Percentiles rank a stretch among this genome's conserved stretches.
phyloP scores from a whole-genome alignment of 2,329 filamentous ascomycete species.

The Aspergillus pseudoviridinutans region DNA sequence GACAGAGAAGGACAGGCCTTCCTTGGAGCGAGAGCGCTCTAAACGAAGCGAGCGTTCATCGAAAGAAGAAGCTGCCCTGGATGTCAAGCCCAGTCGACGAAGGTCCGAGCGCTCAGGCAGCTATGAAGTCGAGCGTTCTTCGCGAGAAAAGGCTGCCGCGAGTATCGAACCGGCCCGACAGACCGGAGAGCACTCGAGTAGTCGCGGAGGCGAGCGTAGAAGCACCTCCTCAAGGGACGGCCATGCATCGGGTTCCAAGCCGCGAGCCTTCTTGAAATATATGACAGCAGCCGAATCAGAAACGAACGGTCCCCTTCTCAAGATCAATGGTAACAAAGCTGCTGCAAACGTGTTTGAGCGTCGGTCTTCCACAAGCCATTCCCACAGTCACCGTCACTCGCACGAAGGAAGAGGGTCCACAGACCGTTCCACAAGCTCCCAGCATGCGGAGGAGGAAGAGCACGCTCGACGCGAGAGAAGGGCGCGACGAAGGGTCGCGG shows the following conservation, averaged over 20 bases:
- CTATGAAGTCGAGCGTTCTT: background rate
- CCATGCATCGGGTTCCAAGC: conserved; percentile 16
- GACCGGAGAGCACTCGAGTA: conserved; percentile 22
- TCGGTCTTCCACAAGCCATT: conserved; percentile 28
- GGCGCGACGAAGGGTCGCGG: conserved; percentile 17
- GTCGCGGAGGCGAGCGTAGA: conserved; percentile 19
- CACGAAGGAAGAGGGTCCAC: conserved; percentile 22
- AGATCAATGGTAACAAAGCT: conserved; percentile 33
- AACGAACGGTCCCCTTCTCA: conserved; percentile 36
- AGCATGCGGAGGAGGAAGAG: conserved; percentile 28
- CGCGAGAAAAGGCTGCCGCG: conserved; percentile 5
- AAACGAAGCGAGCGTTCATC: conserved; percentile 17
- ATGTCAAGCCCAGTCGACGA: conserved; percentile 13
- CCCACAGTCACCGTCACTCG: conserved; percentile 24
- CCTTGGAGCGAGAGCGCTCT: conserved; percentile 2
- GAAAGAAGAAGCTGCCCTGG: conserved; percentile 11
- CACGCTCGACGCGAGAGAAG: conserved; percentile 22
- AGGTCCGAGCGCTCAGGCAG: conserved; percentile 6
- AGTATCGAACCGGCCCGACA: conserved; percentile 11
- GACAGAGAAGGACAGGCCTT: conserved; percentile 17
- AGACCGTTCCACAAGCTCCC: conserved; percentile 22
- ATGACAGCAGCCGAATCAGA: conserved; percentile 41
- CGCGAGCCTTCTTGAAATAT: conserved; percentile 31
- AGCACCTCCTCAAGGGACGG: conserved; percentile 27
- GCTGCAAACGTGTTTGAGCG: conserved; percentile 27